Conservation (phyloP, 495 filamentous ascomycete species). For the Achaetomiella virescens region DNA sequence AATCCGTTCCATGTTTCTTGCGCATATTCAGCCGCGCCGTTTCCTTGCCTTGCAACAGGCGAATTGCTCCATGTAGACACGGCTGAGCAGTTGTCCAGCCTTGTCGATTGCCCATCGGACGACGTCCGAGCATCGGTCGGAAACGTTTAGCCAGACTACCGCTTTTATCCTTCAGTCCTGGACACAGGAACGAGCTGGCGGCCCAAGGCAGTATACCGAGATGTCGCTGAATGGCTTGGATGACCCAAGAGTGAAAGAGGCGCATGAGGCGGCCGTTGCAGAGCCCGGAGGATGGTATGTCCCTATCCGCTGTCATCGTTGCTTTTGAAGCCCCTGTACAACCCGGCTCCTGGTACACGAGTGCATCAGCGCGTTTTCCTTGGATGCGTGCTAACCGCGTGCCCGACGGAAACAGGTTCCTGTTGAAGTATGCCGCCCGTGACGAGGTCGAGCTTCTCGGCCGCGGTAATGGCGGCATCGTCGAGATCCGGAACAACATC, state of each 20-base stretch:
- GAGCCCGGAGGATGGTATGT: conserved; percentile 95
- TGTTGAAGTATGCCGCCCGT: conserved; percentile 83
- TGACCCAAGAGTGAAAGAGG: conserved; percentile 69
- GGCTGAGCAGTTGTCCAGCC: conserved; percentile 8
- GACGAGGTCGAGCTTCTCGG: conserved; percentile 80
- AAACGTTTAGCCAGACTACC: conserved; percentile 16
- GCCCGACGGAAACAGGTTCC: conserved; percentile 58
- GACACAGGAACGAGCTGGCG: conserved; percentile 8
- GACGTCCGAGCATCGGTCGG: conserved; percentile 9
- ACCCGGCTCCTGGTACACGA: background rate
- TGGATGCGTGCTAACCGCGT: conserved; percentile 15
- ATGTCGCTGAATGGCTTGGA: conserved; percentile 99
- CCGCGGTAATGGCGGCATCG: conserved; percentile 74
- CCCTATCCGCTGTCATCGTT: background rate
- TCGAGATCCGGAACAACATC: conserved; percentile 73
- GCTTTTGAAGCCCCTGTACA: background rate
- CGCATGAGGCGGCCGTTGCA: conserved; percentile 68
- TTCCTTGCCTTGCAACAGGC: conserved; percentile 11
- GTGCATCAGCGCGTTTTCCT: background rate
- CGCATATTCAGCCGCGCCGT: conserved; percentile 12
- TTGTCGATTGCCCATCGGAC: conserved; percentile 10
- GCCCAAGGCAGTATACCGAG: conserved; percentile 17
- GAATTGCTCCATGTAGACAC: conserved; percentile 16
- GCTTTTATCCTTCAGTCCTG: conserved; percentile 18
- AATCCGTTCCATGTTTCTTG: conserved; percentile 21